Base-by-base conservation (phyloP, 2,329 filamentous ascomycete genomes). In the Beauveria varroae region DNA sequence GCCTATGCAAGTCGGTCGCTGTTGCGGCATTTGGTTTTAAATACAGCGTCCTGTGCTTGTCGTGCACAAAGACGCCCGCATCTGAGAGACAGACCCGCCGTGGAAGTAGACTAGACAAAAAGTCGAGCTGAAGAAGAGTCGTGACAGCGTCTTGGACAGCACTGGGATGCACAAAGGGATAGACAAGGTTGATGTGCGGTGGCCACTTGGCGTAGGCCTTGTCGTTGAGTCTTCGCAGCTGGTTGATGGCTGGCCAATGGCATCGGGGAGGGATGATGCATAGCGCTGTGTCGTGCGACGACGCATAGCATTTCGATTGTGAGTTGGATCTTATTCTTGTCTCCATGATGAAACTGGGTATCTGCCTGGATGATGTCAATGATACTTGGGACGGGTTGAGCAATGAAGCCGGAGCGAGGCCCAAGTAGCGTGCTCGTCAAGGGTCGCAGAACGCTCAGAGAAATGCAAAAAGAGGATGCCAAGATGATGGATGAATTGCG, bases 171-270 rank as follows among this genome's bases (percentile, higher is more conserved):
- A 87, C 83, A 68, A 88, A 89, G 0, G 86, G 87, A 67, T 89
- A 89, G 24, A 88, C 66, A 28, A 89, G 71, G 65, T 88, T 89
- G 67, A 89, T 69, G 66, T 89, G 86, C 14, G 86, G 83, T 3
- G 86, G 85, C 86, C 87, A 89, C 71, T 78, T 82, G 28, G 75
- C 75, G 65, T 81, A 82, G 0, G 80, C 78, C 63, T 83, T 84
- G 70, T 89, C 86, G 71, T 89, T 86, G 14, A 85, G 73, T n/a
- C 75, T 77, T 50, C 86, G 81, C 3, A 90, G 71, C 16, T 74
- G 72, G 65, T 88, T 78, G 57, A 86, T 69, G 3, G 79, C 66
- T 1, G 74, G 64, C 74, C 80, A 82, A 41, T 80, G 68, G 54
- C 74, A 65, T 24, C 67, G 65, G 0, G 85, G 83, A 3, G 84